phyloP scores from a whole-genome alignment of 352 stramenopile genomes.

The Aphanomyces cochlioides region DNA sequence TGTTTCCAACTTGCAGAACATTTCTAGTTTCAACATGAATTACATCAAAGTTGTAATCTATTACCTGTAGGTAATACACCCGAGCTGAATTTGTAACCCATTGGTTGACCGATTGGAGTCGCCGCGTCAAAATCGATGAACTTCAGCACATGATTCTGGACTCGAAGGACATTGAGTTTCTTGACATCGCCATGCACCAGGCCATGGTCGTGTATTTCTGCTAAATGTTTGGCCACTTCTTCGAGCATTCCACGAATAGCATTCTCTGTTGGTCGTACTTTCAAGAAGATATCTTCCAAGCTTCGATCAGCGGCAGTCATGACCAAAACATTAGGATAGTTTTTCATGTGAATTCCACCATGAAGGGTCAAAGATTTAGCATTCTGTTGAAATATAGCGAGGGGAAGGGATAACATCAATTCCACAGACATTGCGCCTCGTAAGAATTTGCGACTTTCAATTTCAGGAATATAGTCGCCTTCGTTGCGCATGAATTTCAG shows the following conservation, averaged over 20 bases:
- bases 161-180: constrained; percentile 30
- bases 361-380: neutral
- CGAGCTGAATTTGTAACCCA: constrained; percentile 27
- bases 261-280: neutral
- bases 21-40: constrained; percentile 4
- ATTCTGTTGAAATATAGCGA: neutral
- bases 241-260: neutral
- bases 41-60: neutral
- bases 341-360: neutral
- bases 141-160: constrained; percentile 22
- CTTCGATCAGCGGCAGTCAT: constrained; percentile 4
- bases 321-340: neutral
- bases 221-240: neutral
- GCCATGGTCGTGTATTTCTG: neutral
- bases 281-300: neutral
- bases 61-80: constrained; percentile 23
- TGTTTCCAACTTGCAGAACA: too few species aligned
- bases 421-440: neutral
- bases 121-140: constrained; percentile 32
- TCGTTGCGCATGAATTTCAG: neutral
- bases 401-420: neutral
- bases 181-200: constrained; percentile 33
- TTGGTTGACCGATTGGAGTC: neutral
- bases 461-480: neutral
- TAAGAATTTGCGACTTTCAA: neutral